Percentiles rank a stretch among this genome's conserved stretches.
Evolutionary conservation across 768 basidiomycete species (phyloP).

Genomic region (Psilocybe tampanensis): DNA sequence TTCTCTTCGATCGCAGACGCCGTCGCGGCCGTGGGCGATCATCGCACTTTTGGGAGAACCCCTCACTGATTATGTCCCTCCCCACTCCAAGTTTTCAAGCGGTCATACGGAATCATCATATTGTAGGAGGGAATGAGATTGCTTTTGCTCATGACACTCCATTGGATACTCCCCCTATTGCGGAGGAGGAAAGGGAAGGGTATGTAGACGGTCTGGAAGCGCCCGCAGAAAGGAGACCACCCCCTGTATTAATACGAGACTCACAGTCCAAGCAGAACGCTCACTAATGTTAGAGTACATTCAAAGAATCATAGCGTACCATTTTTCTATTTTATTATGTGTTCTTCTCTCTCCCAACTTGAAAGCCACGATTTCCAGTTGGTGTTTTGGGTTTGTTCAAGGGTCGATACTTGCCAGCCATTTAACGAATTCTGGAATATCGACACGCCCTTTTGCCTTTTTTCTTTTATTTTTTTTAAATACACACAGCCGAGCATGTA

Average conservation of each 20-base stretch:
- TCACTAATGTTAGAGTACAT: background rate
- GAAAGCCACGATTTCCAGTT: no score
- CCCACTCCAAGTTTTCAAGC: constrained; percentile 3
- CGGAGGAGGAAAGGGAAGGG: background rate
- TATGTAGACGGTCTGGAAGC: background rate
- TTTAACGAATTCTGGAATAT: no score
- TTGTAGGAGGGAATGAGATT: constrained; percentile 2
- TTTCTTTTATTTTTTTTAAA: no score
- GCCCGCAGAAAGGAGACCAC: background rate
- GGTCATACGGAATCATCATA: background rate
- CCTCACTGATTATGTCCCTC: constrained; percentile 8
- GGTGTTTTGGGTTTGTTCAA: no score
- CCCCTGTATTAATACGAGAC: background rate
- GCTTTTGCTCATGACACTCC: constrained; percentile 3
- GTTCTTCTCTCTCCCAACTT: no score
- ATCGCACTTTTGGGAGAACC: constrained; percentile 2
- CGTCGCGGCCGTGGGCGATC: constrained; percentile 8
- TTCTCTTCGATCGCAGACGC: constrained; percentile 18
- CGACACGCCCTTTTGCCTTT: no score
- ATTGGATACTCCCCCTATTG: background rate
- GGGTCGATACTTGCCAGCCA: no score
- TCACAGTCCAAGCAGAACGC: background rate
- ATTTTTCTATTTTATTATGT: background rate
- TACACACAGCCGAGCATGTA: no score
- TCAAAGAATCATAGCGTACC: no score